These are phyloP conservation scores for Gymnopilus junonius DNA, from an alignment of 768 basidiomycete genomes.

Conservation along the genomic window DNA sequence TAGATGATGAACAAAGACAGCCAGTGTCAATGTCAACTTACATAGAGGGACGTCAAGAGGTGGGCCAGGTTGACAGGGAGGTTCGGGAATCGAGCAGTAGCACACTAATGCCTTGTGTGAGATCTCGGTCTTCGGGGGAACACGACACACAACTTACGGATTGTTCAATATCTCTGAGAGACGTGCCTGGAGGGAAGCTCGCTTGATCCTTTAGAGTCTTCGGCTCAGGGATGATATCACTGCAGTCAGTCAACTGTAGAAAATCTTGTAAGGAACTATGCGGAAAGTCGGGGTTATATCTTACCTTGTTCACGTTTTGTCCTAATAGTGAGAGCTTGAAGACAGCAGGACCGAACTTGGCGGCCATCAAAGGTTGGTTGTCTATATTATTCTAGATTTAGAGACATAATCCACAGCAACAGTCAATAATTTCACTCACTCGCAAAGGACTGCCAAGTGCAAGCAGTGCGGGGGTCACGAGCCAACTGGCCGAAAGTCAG, in stretches of 20 bases:
- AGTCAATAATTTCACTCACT: slow-evolving; percentile 21
- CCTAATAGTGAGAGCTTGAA: slow-evolving; percentile 46
- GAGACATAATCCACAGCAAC: background rate
- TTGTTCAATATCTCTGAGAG: background rate
- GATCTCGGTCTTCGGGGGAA: background rate
- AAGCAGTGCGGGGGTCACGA: slow-evolving; percentile 46
- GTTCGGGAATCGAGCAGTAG: background rate
- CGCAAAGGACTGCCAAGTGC: slow-evolving; percentile 48
- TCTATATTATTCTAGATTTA: slow-evolving; percentile 25
- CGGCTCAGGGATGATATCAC: background rate
- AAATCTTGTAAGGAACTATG: background rate
- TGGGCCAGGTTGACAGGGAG: background rate
- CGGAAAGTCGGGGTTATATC: background rate
- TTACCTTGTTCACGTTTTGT: slow-evolving; percentile 29
- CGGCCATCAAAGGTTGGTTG: slow-evolving; percentile 31
- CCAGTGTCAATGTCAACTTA: background rate
- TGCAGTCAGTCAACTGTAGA: slow-evolving; percentile 1
- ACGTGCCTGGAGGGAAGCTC: slow-evolving; percentile 1
- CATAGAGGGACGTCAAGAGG: slow-evolving; percentile 1
- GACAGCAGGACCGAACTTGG: slow-evolving; percentile 42
- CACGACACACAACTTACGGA: background rate
- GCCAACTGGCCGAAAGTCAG: slow-evolving; percentile 26
- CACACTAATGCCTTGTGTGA: background rate
- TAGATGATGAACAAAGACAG: background rate
- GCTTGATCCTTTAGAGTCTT: background rate